Evolutionary conservation across 1,284 basidiomycete species (phyloP), one percentile per base, ranked within the genome.

Genomic region (Heterobasidion occidentale): DNA sequence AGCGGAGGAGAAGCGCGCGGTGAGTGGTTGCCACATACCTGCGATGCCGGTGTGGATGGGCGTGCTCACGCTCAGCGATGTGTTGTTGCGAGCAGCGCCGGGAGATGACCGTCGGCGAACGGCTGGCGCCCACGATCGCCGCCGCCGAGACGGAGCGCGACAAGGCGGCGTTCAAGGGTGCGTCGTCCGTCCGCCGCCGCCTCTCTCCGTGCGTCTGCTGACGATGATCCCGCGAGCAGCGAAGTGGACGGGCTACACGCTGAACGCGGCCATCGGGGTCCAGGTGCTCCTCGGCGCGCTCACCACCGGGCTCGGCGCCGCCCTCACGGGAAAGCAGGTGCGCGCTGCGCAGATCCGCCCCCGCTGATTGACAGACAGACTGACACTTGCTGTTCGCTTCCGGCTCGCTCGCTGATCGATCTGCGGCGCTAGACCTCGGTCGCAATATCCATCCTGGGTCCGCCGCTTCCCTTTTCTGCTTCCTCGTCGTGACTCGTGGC

Each of bases 281-380:
- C 86, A 77, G 59, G 80, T 89, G 7, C 54, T 85, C 0, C 68
- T 88, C 14, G 86, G 85, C 2, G 79, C 86, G 12, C 70, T 88
- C 47, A 88, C 84, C 9, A 88, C 86, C 0, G 85, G 78, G 0
- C 62, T 88, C 7, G 78, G 84, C 2, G 84, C 83, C 7, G 78
- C 58, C 62, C 76, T 56, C 57, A 68, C 49, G 65, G 77, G 59
- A 65, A 62, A 60, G 68, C 75, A 69, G 73, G 67, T 67, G 51
- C 48, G 65, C 36, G 27, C 27, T 27, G 27, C 27, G 27, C 27
- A 27, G 27, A 27, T 27, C n/a, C 7, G 38, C 48, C 6, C 49
- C 33, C 44, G 33, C 36, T 59, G 33, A 46, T 51, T 9, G 9
- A 7, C 11, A 14, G 45, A n/a, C 27, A 27, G 27, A 4, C 27